These are phyloP conservation scores for Amaranthus palmeri DNA, from an alignment of 148 eudicot genomes.

Conservation along the genomic window DNA sequence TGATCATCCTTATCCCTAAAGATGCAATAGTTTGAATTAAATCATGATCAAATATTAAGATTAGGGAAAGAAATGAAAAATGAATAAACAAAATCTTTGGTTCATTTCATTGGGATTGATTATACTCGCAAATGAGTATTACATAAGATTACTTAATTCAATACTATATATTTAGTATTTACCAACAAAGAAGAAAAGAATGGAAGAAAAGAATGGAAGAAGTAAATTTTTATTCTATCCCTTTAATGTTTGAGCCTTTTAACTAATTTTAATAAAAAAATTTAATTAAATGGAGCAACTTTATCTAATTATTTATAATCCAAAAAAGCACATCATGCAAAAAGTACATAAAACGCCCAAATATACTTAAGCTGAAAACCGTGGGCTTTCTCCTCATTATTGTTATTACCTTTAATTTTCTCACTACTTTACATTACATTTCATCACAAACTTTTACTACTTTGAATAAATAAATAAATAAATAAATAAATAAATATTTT, in stretches of 20 bases:
- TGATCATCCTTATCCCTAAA: no score
- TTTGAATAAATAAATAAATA: no score
- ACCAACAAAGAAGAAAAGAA: no score
- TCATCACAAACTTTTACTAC: conserved; percentile 13
- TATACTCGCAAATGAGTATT: background rate
- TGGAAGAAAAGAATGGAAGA: background rate
- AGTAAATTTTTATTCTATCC: background rate
- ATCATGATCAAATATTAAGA: background rate
- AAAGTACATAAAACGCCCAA: conserved; percentile 46
- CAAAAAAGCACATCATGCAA: conserved; percentile 58
- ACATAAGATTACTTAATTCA: background rate
- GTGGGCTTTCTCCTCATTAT: no score
- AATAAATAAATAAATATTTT: no score
- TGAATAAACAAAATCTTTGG: conserved; percentile 5
- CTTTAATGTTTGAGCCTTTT: no score
- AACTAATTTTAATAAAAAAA: no score
- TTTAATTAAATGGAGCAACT: no score
- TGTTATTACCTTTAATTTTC: no score
- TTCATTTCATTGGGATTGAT: conserved; percentile 10
- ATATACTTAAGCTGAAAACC: background rate
- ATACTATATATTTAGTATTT: no score
- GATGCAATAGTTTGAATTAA: background rate
- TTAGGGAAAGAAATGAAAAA: background rate
- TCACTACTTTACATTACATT: no score
- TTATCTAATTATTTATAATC: no score